Base-by-base conservation (phyloP, 805 yeast species). In the Diddensiella transvaalensis region DNA sequence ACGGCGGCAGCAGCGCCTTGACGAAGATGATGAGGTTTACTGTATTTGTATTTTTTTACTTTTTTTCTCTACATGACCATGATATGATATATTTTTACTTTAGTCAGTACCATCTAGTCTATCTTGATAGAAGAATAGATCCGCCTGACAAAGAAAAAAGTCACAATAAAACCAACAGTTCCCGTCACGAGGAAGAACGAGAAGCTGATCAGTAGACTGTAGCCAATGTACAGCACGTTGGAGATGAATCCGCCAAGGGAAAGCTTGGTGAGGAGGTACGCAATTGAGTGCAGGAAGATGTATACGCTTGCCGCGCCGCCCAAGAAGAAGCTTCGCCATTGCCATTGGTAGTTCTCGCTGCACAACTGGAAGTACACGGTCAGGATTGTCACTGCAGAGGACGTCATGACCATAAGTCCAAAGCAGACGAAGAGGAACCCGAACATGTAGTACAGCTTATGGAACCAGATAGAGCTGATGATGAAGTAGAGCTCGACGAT, bases 401-500 rank as follows among this genome's bases (percentile, higher is more conserved):
- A 84, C 3, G 96, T 89, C 58, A 85, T 60, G 10, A 87, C 72
- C 87, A 88, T 85, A 62, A 90, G 74, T n/a, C 83, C 54, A 64
- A 87, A 82, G 60, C 96, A 89, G 71, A 90, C 82, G 67, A 90
- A 87, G 57, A 91, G 72, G 76, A 91, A 93, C 10, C 98, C 99
- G 74, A 93, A 93, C 98, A 93, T 91, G 76, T 90, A 93, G 74
- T 80, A 93, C 55, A 90, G 83, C 66, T 87, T 79, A 75, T 87
- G 89, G 69, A 86, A 87, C 99, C 99, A 91, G 56, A 93, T 70
- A 26, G 96, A 87, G 45, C 87, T 78, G 72, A 87, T 83, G 60
- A 93, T 87, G 71, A 89, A 91, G 69, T 88, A 90, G 79, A 93
- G 79, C 71, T 93, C 97, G 48, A 93, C 93, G 21, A 96, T 89